These are phyloP conservation scores for Flagelloscypha sp. DNA, from an alignment of 768 basidiomycete species.

Conservation along the genomic window DNA sequence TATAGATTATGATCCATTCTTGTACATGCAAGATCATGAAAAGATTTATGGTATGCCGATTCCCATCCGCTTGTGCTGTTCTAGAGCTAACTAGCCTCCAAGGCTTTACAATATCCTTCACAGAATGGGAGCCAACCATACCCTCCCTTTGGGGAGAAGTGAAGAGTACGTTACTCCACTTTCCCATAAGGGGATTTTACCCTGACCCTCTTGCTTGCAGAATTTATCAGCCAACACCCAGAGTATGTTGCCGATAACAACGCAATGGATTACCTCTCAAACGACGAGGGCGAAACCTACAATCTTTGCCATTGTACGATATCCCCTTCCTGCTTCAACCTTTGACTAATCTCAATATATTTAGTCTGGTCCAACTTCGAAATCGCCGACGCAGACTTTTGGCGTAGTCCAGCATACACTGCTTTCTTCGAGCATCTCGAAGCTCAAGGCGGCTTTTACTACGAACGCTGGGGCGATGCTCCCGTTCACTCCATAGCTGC, in stretches of 20 bases:
- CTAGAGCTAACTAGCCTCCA: not conserved
- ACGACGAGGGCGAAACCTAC: conserved; percentile 56
- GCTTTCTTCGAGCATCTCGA: conserved; percentile 64
- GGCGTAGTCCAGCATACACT: conserved; percentile 58
- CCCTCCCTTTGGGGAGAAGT: conserved; percentile 53
- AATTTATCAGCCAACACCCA: conserved; percentile 46
- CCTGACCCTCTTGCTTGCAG: conserved; percentile 34
- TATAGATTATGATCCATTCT: conserved; percentile 41
- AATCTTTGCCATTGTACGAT: conserved; percentile 58
- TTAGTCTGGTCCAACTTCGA: conserved; percentile 63
- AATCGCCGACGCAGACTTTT: conserved; percentile 63
- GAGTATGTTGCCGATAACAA: conserved; percentile 50
- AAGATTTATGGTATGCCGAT: conserved; percentile 42
- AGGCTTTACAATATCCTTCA: conserved; percentile 59
- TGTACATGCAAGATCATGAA: conserved; percentile 45
- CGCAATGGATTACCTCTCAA: conserved; percentile 54
- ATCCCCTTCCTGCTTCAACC: not conserved
- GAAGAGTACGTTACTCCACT: conserved; percentile 34
- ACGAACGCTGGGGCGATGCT: conserved; percentile 82
- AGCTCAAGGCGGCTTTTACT: conserved; percentile 61
- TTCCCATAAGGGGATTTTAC: conserved; percentile 28
- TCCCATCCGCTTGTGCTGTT: not conserved
- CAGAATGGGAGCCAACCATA: conserved; percentile 58
- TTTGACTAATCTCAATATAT: not conserved
- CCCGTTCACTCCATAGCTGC: conserved; percentile 82